Evolutionary conservation across 345 rosid genomes (phyloP).

Genomic region (Gossypium turneri): DNA sequence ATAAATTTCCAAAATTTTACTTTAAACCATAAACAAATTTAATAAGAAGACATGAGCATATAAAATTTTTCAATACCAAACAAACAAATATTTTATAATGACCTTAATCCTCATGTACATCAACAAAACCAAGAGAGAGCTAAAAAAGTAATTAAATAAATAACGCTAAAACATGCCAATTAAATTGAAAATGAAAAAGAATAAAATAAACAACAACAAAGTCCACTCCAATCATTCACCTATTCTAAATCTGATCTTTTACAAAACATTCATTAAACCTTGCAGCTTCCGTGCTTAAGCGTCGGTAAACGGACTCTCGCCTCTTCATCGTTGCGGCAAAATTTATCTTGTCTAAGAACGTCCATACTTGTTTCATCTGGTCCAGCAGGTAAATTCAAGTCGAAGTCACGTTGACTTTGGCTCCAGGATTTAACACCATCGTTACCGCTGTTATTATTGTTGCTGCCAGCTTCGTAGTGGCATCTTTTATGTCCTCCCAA

Average conservation of each 20-base stretch:
- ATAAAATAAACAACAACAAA: not conserved
- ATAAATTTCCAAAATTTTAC: too few relatives aligned
- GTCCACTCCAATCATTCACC: constrained; percentile 5
- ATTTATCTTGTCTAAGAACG: constrained; percentile 3
- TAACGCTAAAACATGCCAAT: not conserved
- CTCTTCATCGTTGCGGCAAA: not conserved
- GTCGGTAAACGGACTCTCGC: not conserved
- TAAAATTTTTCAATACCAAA: not conserved
- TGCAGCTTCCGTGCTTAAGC: not conserved
- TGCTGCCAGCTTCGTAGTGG: constrained; percentile 53
- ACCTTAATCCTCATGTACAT: not conserved
- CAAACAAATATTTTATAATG: not conserved
- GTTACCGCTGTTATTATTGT: constrained; percentile 13
- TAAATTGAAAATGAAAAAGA: not conserved
- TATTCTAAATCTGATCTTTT: not conserved
- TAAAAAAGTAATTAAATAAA: not conserved
- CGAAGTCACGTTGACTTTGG: constrained; percentile 45
- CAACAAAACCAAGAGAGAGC: not conserved
- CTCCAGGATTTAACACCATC: constrained; percentile 16
- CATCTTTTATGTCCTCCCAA: constrained; percentile 78
- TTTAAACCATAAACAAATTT: not conserved
- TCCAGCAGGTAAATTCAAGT: constrained; percentile 58
- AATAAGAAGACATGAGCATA: not conserved
- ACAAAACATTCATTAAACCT: not conserved
- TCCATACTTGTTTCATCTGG: constrained; percentile 20